These are phyloP conservation scores for Arthroderma sp. DNA, from an alignment of 2,329 filamentous ascomycete genomes.

Conservation along the genomic window DNA sequence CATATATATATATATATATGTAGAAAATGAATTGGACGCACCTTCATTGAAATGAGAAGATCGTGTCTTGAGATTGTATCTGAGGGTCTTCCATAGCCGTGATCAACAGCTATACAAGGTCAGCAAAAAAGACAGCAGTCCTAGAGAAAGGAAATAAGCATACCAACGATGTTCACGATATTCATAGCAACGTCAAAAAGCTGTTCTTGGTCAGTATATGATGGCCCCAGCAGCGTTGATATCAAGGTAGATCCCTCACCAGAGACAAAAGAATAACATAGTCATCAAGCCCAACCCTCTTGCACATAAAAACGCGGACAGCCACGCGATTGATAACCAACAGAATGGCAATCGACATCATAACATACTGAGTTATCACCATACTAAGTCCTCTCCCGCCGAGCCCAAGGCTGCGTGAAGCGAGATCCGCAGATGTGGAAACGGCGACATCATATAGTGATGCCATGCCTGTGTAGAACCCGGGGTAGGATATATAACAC, in stretches of 20 bases:
- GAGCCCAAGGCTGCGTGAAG: conserved; percentile 7
- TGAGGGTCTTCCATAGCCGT: conserved; percentile 18
- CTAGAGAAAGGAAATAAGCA: background rate
- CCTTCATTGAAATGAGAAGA: conserved; percentile 14
- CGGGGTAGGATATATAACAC: too few relatives aligned
- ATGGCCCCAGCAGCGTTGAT: background rate
- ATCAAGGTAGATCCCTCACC: conserved; percentile 10
- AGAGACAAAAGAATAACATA: conserved; percentile 16
- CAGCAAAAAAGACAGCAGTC: background rate
- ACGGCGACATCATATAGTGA: too few relatives aligned
- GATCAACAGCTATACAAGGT: conserved; percentile 13
- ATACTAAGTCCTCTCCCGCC: conserved; percentile 13
- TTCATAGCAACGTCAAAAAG: conserved; percentile 16
- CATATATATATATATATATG: too few relatives aligned
- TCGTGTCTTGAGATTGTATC: conserved; percentile 13
- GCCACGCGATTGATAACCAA: conserved; percentile 17
- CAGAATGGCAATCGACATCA: conserved; percentile 12
- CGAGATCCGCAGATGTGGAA: background rate
- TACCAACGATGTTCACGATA: conserved; percentile 15
- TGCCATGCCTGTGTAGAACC: too few relatives aligned
- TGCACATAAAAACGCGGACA: conserved; percentile 14
- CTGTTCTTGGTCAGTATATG: conserved; percentile 6
- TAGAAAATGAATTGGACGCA: conserved; percentile 6
- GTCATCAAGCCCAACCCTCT: conserved; percentile 17
- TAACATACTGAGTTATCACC: conserved; percentile 15